A percentile compares a stretch with the other conserved stretches of the same genome.
These are phyloP conservation scores for Abortiporus biennis DNA, from an alignment of 1,284 basidiomycete species.

Conservation along the genomic window DNA sequence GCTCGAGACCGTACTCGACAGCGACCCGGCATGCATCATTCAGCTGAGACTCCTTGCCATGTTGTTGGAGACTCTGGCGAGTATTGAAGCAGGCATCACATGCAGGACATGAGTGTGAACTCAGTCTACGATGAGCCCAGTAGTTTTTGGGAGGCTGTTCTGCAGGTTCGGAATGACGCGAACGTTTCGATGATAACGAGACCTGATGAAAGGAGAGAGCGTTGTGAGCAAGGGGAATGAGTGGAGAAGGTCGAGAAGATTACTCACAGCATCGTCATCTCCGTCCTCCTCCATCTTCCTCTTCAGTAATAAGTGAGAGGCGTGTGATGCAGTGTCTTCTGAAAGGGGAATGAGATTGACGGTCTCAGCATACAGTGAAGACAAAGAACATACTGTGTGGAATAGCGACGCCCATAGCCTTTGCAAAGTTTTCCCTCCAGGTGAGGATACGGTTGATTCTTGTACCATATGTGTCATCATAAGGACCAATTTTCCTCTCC, in stretches of 20 bases:
- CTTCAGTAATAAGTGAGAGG: conserved; percentile 33
- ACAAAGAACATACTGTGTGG: background rate
- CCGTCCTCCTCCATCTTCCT: conserved; percentile 30
- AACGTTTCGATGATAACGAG: conserved; percentile 35
- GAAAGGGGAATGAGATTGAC: too few species aligned
- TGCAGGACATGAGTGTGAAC: conserved; percentile 51
- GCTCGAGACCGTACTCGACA: conserved; percentile 67
- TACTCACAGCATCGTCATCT: conserved; percentile 43
- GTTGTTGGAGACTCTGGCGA: conserved; percentile 47
- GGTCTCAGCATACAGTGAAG: background rate
- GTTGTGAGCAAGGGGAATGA: conserved; percentile 10
- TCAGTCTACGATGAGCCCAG: conserved; percentile 19
- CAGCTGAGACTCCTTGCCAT: conserved; percentile 43
- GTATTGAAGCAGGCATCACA: conserved; percentile 63
- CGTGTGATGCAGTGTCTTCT: conserved; percentile 12
- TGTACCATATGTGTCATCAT: conserved; percentile 44
- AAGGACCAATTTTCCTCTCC: conserved; percentile 23
- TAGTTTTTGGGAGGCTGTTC: conserved; percentile 12
- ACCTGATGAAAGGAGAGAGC: conserved; percentile 9
- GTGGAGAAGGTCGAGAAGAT: background rate
- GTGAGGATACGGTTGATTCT: conserved; percentile 52
- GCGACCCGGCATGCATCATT: conserved; percentile 67
- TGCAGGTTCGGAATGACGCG: conserved; percentile 11
- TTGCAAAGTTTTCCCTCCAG: conserved; percentile 46
- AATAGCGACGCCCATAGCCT: conserved; percentile 19